phyloP scores from a whole-genome alignment of 345 rosid genomes.

The Citrus hindsii region DNA sequence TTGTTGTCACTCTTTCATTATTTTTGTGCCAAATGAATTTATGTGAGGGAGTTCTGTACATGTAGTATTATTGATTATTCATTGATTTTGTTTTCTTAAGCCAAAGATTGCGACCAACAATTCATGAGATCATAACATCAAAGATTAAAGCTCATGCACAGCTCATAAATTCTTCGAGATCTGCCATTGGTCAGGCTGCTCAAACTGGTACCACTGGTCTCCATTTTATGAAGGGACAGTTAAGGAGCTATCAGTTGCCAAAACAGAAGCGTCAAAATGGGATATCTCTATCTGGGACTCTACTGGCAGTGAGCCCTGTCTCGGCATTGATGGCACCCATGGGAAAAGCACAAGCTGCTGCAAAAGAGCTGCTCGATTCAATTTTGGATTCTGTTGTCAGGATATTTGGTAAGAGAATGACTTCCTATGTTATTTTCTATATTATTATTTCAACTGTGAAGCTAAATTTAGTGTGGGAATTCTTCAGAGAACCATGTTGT shows the following conservation, averaged over 20 bases:
- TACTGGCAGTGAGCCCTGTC: conserved; percentile 92
- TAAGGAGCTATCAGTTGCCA: conserved; percentile 58
- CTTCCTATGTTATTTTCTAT: conserved; percentile 14
- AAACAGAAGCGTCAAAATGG: conserved; percentile 87
- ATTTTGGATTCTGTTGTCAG: conserved; percentile 73
- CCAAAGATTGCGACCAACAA: conserved; percentile 88
- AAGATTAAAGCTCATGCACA: conserved; percentile 79
- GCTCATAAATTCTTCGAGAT: conserved; percentile 59
- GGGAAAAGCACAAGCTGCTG: conserved; percentile 91
- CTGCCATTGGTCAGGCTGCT: conserved; percentile 44
- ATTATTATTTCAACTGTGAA: conserved; percentile 12
- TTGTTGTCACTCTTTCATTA: background rate
- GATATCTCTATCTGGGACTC: conserved; percentile 55
- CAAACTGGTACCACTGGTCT: conserved; percentile 40
- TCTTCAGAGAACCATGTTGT: conserved; percentile 84
- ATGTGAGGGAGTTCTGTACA: background rate
- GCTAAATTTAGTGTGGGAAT: conserved; percentile 16
- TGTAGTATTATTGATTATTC: background rate
- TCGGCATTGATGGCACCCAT: conserved; percentile 93
- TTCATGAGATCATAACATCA: conserved; percentile 88
- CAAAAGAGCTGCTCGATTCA: conserved; percentile 90
- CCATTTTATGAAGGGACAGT: conserved; percentile 58
- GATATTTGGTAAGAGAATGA: conserved; percentile 70
- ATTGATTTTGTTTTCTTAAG: conserved; percentile 40
- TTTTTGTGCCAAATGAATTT: background rate